A percentile compares a stretch with the other conserved stretches of the same genome.
Conservation (phyloP, 2,329 filamentous ascomycete genomes). For the Microsporum audouinii region DNA sequence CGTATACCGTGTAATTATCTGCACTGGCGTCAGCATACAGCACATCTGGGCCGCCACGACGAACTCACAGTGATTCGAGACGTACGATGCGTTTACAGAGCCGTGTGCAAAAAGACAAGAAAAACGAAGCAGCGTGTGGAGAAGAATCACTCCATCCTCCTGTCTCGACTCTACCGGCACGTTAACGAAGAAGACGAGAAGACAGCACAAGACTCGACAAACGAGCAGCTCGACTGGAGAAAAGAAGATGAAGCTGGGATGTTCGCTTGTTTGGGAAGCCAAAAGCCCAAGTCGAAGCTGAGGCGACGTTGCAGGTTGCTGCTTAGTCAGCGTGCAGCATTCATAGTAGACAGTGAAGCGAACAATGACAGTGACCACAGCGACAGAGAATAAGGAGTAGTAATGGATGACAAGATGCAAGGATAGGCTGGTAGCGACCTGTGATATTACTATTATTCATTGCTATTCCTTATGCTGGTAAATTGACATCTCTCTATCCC, state of each 20-base stretch:
- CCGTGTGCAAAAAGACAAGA: neutral
- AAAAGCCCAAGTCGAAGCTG: neutral
- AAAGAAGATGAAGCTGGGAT: neutral
- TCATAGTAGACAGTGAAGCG: neutral
- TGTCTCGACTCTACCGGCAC: neutral
- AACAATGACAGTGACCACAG: neutral
- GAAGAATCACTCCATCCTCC: constrained; percentile 1
- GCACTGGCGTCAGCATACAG: too few relatives aligned
- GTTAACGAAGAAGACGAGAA: neutral
- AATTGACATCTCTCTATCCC: neutral
- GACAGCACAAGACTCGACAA: neutral
- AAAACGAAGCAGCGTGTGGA: neutral
- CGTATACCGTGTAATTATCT: too few relatives aligned
- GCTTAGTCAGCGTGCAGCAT: neutral
- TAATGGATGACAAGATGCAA: too few relatives aligned
- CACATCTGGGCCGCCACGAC: too few relatives aligned
- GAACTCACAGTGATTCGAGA: too few relatives aligned
- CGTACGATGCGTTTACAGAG: neutral
- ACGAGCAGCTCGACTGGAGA: too few relatives aligned
- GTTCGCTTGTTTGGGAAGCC: neutral
- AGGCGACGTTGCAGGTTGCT: constrained; percentile 2
- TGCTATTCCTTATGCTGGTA: neutral
- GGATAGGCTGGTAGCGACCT: too few relatives aligned
- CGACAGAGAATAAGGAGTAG: neutral
- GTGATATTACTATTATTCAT: too few relatives aligned